Evolutionary conservation across 257 asterid species (phyloP).

Genomic region (Galeopsis tetrahit): DNA sequence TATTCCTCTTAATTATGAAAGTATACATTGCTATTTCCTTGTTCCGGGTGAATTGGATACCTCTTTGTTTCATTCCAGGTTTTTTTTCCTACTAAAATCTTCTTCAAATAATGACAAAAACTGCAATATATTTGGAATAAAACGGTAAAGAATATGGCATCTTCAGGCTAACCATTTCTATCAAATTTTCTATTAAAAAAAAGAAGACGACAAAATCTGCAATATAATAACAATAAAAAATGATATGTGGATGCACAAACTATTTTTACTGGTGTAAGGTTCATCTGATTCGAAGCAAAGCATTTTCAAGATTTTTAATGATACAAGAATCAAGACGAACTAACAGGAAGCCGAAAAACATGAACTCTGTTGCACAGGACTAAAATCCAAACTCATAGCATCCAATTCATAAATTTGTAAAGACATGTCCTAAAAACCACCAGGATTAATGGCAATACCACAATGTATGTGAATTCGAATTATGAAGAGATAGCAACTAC

Average conservation of each 20-base stretch:
- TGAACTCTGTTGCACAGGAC: not conserved
- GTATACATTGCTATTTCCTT: not conserved
- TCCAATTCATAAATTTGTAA: not conserved
- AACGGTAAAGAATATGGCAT: too few relatives aligned
- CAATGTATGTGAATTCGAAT: not conserved
- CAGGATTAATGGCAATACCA: not conserved
- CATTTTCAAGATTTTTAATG: too few relatives aligned
- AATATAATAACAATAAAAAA: too few relatives aligned
- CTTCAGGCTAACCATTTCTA: too few relatives aligned
- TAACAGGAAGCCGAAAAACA: not conserved
- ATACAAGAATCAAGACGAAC: not conserved
- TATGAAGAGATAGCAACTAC: not conserved
- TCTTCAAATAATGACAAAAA: not conserved
- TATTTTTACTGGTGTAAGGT: not conserved
- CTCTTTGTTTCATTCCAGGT: not conserved
- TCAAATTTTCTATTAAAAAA: too few relatives aligned
- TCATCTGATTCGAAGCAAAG: not conserved
- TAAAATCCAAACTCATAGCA: not conserved
- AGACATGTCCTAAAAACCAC: not conserved
- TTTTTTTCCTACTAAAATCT: not conserved
- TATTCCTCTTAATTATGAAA: not conserved
- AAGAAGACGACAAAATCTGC: too few relatives aligned
- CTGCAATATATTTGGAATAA: not conserved
- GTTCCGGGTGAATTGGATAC: not conserved
- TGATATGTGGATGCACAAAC: too few relatives aligned